Evolutionary conservation across 2,329 filamentous ascomycete species (phyloP), one percentile per base, ranked within the genome.

Genomic region (Diplodia scrobiculata): DNA sequence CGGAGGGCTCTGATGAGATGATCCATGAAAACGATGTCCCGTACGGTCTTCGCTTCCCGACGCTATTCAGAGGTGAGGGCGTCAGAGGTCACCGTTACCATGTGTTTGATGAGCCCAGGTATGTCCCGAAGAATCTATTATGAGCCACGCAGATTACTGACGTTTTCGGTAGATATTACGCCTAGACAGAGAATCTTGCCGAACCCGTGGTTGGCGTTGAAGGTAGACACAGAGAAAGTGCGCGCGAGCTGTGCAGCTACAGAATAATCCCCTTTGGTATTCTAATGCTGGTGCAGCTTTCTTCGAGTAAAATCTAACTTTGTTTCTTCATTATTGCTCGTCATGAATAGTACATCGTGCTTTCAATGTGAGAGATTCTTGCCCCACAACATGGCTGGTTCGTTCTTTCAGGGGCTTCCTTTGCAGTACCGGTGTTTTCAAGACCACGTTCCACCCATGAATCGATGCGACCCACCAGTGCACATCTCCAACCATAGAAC

Each of bases 41-140:
- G 0, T 83, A 86, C 68, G 92, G 91, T 14, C 87, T 88, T 81
- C 85, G 90, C 67, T 99, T 98, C 83, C 95, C 95, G 0, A 84
- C 84, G 14, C 75, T 95, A 77, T 97, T 99, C 80, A 87, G 86
- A 70, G 94, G 92, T 0, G 79, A 93, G 70, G 95, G 95, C 54
- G 91, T 97, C 5, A 84, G 95, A 67, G 95, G 91, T 4, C 95
- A 99, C 79, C 81, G 84, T 68, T 99, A 98, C 78, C 95, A 99
- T 78, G 95, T 98, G 34, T 98, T 99, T 79, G 85, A 97, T 71
- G 91, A 96, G 71, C 76, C 76, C 13, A 65, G 66, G 62, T 67
- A 65, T 58, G 63, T 59, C 41, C 25, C 13, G 13, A 21, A 45
- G 41, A 17, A n/a, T 2, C 17, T 11, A 47, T 19, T 9, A 9